phyloP scores from a whole-genome alignment of 306 rosid species.

The Glycine latifolia region DNA sequence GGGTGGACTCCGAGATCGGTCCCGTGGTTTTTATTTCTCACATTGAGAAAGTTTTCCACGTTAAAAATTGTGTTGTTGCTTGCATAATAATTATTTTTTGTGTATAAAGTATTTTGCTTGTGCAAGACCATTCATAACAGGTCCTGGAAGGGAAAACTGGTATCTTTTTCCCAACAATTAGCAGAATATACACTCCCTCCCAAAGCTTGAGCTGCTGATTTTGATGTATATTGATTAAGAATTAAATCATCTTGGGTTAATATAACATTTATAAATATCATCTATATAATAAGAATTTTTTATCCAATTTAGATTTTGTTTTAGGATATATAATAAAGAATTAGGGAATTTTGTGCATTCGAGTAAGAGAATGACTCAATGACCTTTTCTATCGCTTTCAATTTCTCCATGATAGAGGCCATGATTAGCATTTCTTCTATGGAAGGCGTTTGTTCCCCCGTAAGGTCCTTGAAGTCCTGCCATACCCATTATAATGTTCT shows the following conservation, averaged over 20 bases:
- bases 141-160: too few species aligned
- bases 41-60: too few species aligned
- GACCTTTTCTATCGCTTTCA: slow-evolving; percentile 43
- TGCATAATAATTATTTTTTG: too few species aligned
- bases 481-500: slow-evolving; percentile 53
- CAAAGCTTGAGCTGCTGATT: slow-evolving; percentile 52
- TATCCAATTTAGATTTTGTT: too few species aligned
- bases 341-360: not conserved
- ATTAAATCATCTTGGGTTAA: not conserved
- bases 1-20: too few species aligned
- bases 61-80: too few species aligned
- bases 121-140: too few species aligned
- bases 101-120: too few species aligned
- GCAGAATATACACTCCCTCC: slow-evolving; percentile 37
- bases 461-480: slow-evolving; percentile 69
- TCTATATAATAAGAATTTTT: not conserved
- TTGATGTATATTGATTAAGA: not conserved
- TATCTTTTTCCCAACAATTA: too few species aligned
- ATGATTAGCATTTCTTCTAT: slow-evolving; percentile 67
- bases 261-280: not conserved
- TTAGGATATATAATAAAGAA: not conserved
- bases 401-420: slow-evolving; percentile 54
- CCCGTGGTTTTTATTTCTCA: too few species aligned
- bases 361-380: not conserved
- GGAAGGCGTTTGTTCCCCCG: slow-evolving; percentile 67